Percentiles rank a stretch among this genome's conserved stretches.
Evolutionary conservation across 2,329 filamentous ascomycete species (phyloP).

Genomic region (Phyllosticta citribraziliensis): DNA sequence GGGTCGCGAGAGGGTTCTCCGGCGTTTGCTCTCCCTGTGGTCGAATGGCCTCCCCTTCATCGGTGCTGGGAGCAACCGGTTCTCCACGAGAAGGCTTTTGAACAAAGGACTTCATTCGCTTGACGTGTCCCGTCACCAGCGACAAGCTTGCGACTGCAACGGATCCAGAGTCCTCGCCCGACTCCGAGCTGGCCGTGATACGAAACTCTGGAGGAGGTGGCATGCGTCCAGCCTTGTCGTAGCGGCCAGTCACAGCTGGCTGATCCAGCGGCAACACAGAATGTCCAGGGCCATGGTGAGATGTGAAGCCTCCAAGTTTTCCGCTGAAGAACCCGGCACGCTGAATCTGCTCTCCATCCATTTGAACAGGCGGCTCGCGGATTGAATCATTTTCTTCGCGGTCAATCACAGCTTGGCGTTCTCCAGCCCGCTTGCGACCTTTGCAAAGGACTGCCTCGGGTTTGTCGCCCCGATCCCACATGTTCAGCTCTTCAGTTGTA

Average conservation of each 20-base stretch:
- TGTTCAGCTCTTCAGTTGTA: background rate
- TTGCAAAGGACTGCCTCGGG: too few relatives aligned
- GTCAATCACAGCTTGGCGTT: too few relatives aligned
- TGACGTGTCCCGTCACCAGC: conserved; percentile 1
- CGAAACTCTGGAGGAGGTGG: background rate
- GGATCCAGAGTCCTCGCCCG: background rate
- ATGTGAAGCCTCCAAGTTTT: background rate
- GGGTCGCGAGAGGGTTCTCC: background rate
- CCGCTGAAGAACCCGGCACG: background rate
- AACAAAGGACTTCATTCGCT: conserved; percentile 10
- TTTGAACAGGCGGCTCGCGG: background rate
- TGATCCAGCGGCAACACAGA: background rate
- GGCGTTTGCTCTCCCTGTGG: background rate
- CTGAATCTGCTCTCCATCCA: background rate
- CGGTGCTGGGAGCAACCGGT: background rate
- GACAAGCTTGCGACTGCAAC: conserved; percentile 8
- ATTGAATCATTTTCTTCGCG: too few relatives aligned
- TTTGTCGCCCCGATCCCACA: background rate
- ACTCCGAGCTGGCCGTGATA: conserved; percentile 3
- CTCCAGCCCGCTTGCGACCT: too few relatives aligned
- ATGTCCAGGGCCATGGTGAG: background rate
- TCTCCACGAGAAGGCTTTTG: conserved; percentile 6
- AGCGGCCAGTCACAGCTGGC: background rate
- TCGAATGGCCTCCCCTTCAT: background rate
- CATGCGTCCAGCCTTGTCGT: conserved; percentile 1